Base-by-base conservation (phyloP, 768 basidiomycete genomes). In the Amanita inopinata region DNA sequence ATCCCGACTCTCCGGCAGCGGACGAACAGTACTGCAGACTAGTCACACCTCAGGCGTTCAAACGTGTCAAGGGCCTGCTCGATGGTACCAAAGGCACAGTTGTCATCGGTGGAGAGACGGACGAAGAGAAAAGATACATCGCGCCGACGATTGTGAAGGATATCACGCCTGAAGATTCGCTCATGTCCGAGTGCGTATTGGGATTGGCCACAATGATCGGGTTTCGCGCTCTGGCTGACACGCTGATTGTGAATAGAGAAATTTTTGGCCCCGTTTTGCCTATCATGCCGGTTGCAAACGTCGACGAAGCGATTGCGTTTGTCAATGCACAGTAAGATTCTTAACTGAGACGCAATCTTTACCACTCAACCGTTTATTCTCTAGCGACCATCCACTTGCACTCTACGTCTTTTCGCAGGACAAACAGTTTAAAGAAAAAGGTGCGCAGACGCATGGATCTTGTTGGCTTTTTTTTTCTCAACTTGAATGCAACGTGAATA, bases 231-330 rank as follows among this genome's bases (percentile, higher is more conserved):
- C 19, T 4, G 19, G 45, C 38, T 39, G 30, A 46, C 3, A 22
- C 17, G 22, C 8, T 40, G 10, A 9, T 7, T 35, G 33, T 17
- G 11, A 2, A 36, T 48, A 88, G 86, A 46, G 90, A 92, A 53
- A 69, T 91, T 32, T 91, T 93, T 51, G 90, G 88, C 0, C 89
- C 90, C 5, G 50, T 93, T 7, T 62, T 93, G 17, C 81, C 86
- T 2, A 67, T 93, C 30, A 62, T 92, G 0, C 73, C 80, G 0
- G 78, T 90, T 18, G 73, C 80, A n/a, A 56, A 71, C 42, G 40
- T 85, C 5, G 83, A 88, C 24, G 79, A 75, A 28, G 88, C 80
- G 2, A 78, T 90, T 45, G 69, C 73, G 8, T 78, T 77, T 43
- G 70, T 90, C 40, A 81, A 81, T 50, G 58, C 59, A 11, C 67